These are phyloP conservation scores for Raphanus sativus DNA, from an alignment of 345 rosid species.

Conservation along the genomic window DNA sequence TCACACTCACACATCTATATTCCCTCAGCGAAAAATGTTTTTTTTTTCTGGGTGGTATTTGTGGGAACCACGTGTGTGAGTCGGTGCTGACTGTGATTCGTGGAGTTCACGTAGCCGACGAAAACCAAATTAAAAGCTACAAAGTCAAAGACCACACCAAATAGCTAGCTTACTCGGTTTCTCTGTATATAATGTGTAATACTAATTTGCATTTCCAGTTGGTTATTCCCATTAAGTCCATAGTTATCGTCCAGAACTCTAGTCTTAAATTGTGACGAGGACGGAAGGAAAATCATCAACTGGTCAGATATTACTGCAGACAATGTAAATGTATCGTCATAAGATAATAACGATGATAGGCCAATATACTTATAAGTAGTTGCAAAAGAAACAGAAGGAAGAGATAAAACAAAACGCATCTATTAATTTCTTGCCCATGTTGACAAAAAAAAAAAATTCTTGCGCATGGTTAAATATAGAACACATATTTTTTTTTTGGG, in stretches of 20 bases:
- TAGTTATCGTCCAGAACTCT: not conserved
- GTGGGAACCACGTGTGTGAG: slow-evolving; percentile 32
- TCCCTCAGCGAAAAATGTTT: not conserved
- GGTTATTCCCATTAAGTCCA: not conserved
- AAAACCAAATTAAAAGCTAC: slow-evolving; percentile 1
- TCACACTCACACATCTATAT: slow-evolving; percentile 4
- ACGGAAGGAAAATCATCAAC: not conserved
- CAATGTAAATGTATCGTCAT: not conserved
- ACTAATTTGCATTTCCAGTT: not conserved
- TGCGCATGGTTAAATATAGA: not conserved
- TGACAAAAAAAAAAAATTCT: too few relatives aligned
- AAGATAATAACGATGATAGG: not conserved
- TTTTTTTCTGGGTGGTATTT: slow-evolving; percentile 2
- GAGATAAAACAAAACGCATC: not conserved
- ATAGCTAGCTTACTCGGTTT: not conserved
- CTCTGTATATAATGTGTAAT: not conserved
- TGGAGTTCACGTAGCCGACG: slow-evolving; percentile 35
- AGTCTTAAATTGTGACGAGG: not conserved
- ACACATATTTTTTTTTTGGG: not conserved
- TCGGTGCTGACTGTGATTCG: slow-evolving; percentile 29
- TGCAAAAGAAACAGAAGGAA: not conserved
- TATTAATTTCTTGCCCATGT: too few relatives aligned
- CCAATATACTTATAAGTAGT: not conserved
- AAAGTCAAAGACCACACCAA: not conserved
- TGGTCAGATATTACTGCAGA: not conserved